Evolutionary conservation across 176 grass and related monocot species (phyloP), one percentile per base, ranked within the genome.

Genomic region (Carex pumila): DNA sequence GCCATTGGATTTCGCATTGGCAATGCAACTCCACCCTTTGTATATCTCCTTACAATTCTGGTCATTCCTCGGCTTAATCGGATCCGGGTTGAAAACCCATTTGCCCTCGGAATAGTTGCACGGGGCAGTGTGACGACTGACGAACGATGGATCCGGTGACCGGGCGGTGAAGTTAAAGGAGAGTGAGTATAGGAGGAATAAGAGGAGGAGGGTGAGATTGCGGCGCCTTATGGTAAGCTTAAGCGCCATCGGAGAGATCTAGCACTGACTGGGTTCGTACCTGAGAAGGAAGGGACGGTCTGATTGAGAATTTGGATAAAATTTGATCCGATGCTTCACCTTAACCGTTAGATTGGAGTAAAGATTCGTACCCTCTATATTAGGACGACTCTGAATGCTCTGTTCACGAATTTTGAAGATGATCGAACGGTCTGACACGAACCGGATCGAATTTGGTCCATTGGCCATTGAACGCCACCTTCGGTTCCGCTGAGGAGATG

Each of bases 21-120:
- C 92, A 80, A 92, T 10, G 89, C 92, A 98, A 86, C 92, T 98
- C 96, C 93, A 98, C 0, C 95, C 92, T 81, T 94, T 98, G 87
- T 91, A 98, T 84, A 94, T 94, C 88, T 98, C 92, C 87, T 81
- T 90, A 60, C 95, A 98, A 56, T 82, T 87, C 32, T 93, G 74
- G 67, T 93, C 95, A 79, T 98, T 94, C 30, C 95, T 83, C 41
- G 32, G 83, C 49, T 53, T 12, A 75, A 79, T 56, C 0, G 12
- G 77, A 17, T 80, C 12, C 34, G 15, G 39, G 18, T 95, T 86
- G 61, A 54, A 80, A 5, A 93, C 74, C 96, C 96, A 98, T 57
- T 83, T 61, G 25, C 96, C 93, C 52, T 62, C 85, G 11, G 91
- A 87, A 79, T 95, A 95, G 80, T 92, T 84, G 83, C 96, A 95